Conservation (phyloP, 805 yeast species). For the Priceomyces haplophilus region DNA sequence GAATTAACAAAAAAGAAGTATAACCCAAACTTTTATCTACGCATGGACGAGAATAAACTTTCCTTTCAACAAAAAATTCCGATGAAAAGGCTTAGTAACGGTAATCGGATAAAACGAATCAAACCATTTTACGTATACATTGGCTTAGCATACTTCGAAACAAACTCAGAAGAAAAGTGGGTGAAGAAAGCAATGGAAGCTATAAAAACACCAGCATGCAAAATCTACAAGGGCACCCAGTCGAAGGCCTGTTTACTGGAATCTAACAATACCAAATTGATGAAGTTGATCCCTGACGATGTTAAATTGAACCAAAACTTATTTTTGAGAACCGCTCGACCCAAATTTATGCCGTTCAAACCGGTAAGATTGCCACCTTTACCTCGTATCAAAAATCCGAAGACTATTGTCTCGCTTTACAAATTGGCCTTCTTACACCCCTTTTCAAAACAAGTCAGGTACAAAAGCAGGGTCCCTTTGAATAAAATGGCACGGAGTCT, state of each 20-base stretch:
- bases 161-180: neutral
- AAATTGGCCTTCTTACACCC: conserved; percentile 7
- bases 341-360: conserved; percentile 6
- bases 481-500: conserved; percentile 5
- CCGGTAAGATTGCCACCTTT: conserved; percentile 6
- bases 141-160: conserved; percentile 10
- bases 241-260: neutral
- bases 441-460: neutral
- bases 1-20: neutral
- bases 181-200: neutral
- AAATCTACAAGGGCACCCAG: neutral
- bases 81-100: conserved; percentile 1
- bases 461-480: neutral
- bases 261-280: conserved; percentile 2
- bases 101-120: conserved; percentile 2
- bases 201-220: neutral
- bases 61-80: conserved; percentile 2
- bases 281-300: conserved; percentile 2
- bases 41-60: neutral
- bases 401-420: neutral
- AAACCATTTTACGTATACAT: conserved; percentile 7
- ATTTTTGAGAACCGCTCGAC: conserved; percentile 5
- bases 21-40: neutral
- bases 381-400: conserved; percentile 3
- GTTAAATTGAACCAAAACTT: conserved; percentile 1